A percentile compares a stretch with the other conserved stretches of the same genome.
These are phyloP conservation scores for Picochlorum sp. DNA, from an alignment of 139 green algal species.

Conservation along the genomic window DNA sequence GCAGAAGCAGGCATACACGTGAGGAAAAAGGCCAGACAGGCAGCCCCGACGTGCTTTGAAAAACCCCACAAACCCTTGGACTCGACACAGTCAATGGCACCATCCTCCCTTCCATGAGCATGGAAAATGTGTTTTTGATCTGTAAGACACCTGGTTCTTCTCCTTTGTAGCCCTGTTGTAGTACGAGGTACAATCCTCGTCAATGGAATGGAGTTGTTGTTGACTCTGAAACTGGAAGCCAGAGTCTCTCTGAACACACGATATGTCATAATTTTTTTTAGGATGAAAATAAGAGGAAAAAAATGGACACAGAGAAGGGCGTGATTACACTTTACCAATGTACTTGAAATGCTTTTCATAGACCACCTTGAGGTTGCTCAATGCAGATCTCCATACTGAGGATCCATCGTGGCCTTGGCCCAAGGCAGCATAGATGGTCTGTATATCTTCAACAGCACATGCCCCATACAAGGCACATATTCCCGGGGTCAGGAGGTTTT, in stretches of 20 bases:
- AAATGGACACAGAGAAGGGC: too few relatives aligned
- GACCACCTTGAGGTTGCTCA: slow-evolving; percentile 20
- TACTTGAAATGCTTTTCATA: slow-evolving; percentile 30
- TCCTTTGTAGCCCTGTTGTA: too few relatives aligned
- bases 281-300: too few relatives aligned
- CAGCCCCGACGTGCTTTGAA: background rate
- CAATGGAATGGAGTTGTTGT: too few relatives aligned
- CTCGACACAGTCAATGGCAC: background rate
- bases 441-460: slow-evolving; percentile 21
- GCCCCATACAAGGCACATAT: slow-evolving; percentile 32
- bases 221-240: too few relatives aligned
- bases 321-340: slow-evolving; percentile 31
- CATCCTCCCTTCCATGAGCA: too few relatives aligned
- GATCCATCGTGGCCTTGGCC: background rate
- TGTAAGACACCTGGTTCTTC: too few relatives aligned
- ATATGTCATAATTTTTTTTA: too few relatives aligned
- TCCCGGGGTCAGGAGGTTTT: slow-evolving; percentile 17
- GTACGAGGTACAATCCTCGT: too few relatives aligned
- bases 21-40: background rate
- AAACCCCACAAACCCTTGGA: slow-evolving; percentile 1
- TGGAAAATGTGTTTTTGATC: too few relatives aligned
- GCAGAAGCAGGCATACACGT: background rate
- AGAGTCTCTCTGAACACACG: too few relatives aligned
- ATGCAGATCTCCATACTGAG: slow-evolving; percentile 13
- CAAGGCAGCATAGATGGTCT: slow-evolving; percentile 31